Evolutionary conservation across 2,329 filamentous ascomycete genomes (phyloP).

Genomic region (Remersonia thermophila): DNA sequence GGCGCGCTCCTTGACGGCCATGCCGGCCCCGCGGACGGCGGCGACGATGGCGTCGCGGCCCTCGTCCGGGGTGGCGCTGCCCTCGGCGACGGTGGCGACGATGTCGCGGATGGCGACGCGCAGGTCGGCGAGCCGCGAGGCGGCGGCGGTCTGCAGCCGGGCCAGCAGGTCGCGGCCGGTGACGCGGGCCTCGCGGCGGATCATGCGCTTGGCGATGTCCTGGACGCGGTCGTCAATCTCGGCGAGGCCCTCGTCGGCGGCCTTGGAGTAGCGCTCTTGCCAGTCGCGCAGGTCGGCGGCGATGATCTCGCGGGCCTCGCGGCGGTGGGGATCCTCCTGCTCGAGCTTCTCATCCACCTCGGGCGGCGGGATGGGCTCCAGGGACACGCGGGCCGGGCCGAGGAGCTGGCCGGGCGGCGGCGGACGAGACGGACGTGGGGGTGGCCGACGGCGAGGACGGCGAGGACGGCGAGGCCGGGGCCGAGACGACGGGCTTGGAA

Average conservation of each 20-base stretch:
- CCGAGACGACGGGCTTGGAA: slow-evolving; percentile 23
- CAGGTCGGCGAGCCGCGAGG: slow-evolving; percentile 50
- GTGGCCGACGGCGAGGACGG: slow-evolving; percentile 1
- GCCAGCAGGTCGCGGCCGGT: slow-evolving; percentile 55
- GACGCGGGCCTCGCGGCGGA: slow-evolving; percentile 51
- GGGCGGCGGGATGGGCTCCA: slow-evolving; percentile 30
- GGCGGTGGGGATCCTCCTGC: slow-evolving; percentile 41
- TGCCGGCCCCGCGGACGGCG: slow-evolving; percentile 53
- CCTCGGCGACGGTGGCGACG: slow-evolving; percentile 38
- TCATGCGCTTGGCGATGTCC: slow-evolving; percentile 43
- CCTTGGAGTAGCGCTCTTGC: slow-evolving; percentile 78
- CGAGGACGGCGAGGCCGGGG: slow-evolving; percentile 17
- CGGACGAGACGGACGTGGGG: slow-evolving; percentile 1
- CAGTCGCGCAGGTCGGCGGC: slow-evolving; percentile 68
- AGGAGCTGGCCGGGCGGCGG: slow-evolving; percentile 8
- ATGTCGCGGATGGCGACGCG: slow-evolving; percentile 55
- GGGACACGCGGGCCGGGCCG: slow-evolving; percentile 5
- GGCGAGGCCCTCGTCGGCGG: slow-evolving; percentile 64
- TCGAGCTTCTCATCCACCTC: slow-evolving; percentile 29
- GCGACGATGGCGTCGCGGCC: slow-evolving; percentile 32
- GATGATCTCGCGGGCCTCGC: slow-evolving; percentile 53
- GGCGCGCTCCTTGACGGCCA: slow-evolving; percentile 63
- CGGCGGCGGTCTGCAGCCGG: slow-evolving; percentile 55
- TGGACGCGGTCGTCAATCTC: slow-evolving; percentile 61
- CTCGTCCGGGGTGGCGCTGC: slow-evolving; percentile 23